Base-by-base conservation (phyloP, 2,329 filamentous ascomycete genomes). In the Sporothrix curviconia region DNA sequence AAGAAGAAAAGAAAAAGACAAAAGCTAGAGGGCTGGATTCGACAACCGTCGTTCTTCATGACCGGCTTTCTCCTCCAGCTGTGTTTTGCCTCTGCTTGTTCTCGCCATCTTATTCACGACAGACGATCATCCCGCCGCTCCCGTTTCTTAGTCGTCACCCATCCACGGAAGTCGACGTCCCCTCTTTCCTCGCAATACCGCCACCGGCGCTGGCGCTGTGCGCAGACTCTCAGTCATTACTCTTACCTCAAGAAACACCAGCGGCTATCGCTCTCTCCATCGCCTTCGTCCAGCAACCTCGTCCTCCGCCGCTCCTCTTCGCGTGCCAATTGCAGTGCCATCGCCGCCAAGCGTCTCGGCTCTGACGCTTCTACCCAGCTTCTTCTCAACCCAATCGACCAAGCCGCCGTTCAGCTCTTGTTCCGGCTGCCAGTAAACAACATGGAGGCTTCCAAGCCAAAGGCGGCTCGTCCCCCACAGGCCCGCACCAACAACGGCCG, bases 71-170 rank as follows among this genome's bases (percentile, higher is more conserved):
- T 78, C 60, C 66, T 78, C 59, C 70, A 72, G 67, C 70, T 77
- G 62, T 79, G 77, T 67, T 72, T 74, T 66, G 68, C 72, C 64
- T 73, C 76, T 68, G 72, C 74, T 65, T 75, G 70, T 66, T 74
- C 74, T 64, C 71, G 69, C 69, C 65, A 72, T 68, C 70, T 78
- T 66, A 69, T 76, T 62, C 66, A 77, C 71, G 73, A 78, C 63
- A 67, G 70, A 63, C 72, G 72, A 62, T 66, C 76, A 63, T 71
- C 70, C 59, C 71, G 72, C 63, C 63, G 67, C 52, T 62, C 71
- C 66, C 74, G 71, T 71, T 72, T 73, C 60, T 67, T 74, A 65
- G 70, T 73, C 68, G 70, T 71, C 66, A 69, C 74, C 68, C 74
- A 42, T 30, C 50, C 59, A 12, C 62, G 71, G 70, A 72, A 73